Evolutionary conservation across 345 rosid genomes (phyloP).

Genomic region (Trapa incisa): DNA sequence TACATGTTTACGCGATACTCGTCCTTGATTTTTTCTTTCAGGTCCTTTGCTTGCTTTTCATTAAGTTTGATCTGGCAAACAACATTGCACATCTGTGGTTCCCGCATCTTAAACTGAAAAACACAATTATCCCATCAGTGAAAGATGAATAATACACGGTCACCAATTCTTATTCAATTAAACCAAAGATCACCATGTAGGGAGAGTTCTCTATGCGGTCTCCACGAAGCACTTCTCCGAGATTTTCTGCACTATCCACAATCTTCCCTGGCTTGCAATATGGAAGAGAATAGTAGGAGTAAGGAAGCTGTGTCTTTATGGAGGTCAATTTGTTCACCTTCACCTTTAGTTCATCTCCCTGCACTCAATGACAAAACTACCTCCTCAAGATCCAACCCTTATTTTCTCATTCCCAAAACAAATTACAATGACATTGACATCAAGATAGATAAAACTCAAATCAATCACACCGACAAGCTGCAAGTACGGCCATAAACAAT

Average conservation of each 20-base stretch:
- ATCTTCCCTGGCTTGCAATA: constrained; percentile 54
- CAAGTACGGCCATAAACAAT: neutral
- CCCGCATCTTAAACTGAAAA: constrained; percentile 82
- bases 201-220: constrained; percentile 89
- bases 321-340: constrained; percentile 92
- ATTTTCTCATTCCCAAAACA: neutral
- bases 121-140: constrained; percentile 9
- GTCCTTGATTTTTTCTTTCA: constrained; percentile 81
- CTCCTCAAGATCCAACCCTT: neutral
- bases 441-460: neutral
- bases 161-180: neutral
- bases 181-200: constrained; percentile 40
- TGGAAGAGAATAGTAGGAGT: constrained; percentile 68
- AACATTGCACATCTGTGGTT: constrained; percentile 66
- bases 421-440: neutral
- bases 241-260: constrained; percentile 95
- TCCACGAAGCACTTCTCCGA: constrained; percentile 95
- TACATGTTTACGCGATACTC: constrained; percentile 92
- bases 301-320: constrained; percentile 85
- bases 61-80: constrained; percentile 41
- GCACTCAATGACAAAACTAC: constrained; percentile 8
- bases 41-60: constrained; percentile 48
- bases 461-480: neutral
- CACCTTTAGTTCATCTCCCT: constrained; percentile 73
- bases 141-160: constrained; percentile 6